Evolutionary conservation across 768 basidiomycete genomes (phyloP), one percentile per base, ranked within the genome.

Genomic region (Boletus reticuloceps): DNA sequence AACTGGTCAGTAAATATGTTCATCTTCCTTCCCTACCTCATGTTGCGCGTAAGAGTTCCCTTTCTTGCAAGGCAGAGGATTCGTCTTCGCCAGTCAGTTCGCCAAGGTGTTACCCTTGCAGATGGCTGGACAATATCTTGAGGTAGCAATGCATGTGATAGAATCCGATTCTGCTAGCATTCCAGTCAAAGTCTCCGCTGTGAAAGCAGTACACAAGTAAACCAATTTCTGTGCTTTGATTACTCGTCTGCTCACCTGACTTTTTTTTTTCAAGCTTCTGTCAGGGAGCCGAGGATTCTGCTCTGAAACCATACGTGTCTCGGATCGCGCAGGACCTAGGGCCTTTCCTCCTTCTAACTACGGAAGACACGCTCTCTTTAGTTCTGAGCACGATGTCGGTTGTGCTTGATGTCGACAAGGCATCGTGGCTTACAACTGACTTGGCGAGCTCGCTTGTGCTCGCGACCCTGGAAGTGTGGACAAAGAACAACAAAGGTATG

Each of bases 101-200:
- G 81, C 90, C 1, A 82, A 84, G 60, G 72, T 88, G 11, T 77
- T 98, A 6, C 88, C 93, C 0, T 62, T 79, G 13, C 77, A 84
- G 53, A 77, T 94, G 46, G 86, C 91, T 2, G 82, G 83, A 1
- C 91, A 94, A 64, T 98, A 98, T 67, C 77, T 98, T 34, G 85
- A 89, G 22, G 92, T 92, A 5, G 89, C 94, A 0, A 77, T 97
- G 31, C 84, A 88, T 50, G 94, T 91, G 10, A 80, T 99, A 10
- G 92, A 95, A 71, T 81, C 85, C 0, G 62, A 67, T 20, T 82
- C 83, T 25, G 84, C 88, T 5, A 81, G 83, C 27, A 78, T 94
- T n/a, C 90, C 93, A 0, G 88, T 98, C 64, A 98, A 98, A 72
- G 79, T 98, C 6, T 95, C 93, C 1, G 95, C 96, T 11, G 89